Conservation (phyloP, 768 basidiomycete genomes). For the Pulveroboletus sp. region DNA sequence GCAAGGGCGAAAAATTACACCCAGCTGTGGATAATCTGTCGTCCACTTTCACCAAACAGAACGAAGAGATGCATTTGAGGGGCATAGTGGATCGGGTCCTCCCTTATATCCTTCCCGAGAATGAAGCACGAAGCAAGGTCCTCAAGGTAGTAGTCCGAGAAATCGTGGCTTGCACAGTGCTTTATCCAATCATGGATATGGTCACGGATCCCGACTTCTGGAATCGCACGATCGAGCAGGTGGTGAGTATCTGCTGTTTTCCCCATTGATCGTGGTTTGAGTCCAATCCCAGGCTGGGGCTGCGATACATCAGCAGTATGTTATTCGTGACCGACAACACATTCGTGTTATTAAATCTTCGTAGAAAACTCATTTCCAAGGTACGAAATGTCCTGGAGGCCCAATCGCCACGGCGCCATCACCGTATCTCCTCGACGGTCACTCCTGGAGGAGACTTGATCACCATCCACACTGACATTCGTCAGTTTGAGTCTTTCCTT, state of each 20-base stretch:
- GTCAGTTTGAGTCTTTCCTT: constrained; percentile 89
- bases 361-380: constrained; percentile 80
- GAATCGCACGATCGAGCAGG: constrained; percentile 89
- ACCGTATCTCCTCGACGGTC: constrained; percentile 38
- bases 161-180: constrained; percentile 72
- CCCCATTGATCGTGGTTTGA: constrained; percentile 9
- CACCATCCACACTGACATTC: constrained; percentile 73
- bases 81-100: constrained; percentile 67
- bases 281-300: constrained; percentile 49
- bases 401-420: constrained; percentile 58
- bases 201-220: constrained; percentile 94
- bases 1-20: constrained; percentile 65
- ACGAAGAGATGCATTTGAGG: constrained; percentile 83
- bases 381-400: constrained; percentile 81
- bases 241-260: constrained; percentile 51
- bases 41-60: constrained; percentile 83
- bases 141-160: constrained; percentile 76
- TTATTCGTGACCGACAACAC: constrained; percentile 6
- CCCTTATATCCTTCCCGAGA: constrained; percentile 68
- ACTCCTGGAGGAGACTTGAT: constrained; percentile 60
- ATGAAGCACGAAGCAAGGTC: constrained; percentile 66
- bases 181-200: constrained; percentile 90
- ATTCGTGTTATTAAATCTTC: constrained; percentile 5
- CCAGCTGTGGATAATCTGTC: constrained; percentile 85
- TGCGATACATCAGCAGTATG: constrained; percentile 64